Base-by-base conservation (phyloP, 2,329 filamentous ascomycete species). In the Cordyceps tenuipes region DNA sequence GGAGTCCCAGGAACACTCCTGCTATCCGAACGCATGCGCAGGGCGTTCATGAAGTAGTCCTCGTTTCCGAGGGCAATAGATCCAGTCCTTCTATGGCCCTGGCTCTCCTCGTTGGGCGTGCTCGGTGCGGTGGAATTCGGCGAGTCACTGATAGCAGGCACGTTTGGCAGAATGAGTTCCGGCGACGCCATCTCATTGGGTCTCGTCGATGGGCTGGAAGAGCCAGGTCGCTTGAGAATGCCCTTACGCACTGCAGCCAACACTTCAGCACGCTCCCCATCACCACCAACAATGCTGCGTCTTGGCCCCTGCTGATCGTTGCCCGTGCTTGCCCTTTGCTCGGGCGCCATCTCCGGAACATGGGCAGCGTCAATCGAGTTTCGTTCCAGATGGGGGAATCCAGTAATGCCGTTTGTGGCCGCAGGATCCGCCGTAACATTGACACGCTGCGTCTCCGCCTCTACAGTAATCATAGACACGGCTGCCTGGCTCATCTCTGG, bases 241-340 rank as follows among this genome's bases (percentile, higher is more conserved):
- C 94, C 94, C 76, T 96, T 97, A 69, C 91, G 91, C 52, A 97
- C 91, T 7, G 91, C 90, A 21, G 92, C 91, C 48, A 97, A 82
- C 17, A 96, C 89, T 70, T 97, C 93, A 1, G 92, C 91, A 64
- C 93, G 86, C 69, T 97, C 94, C 68, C 81, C 88, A 65, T 97
- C 94, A 31, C 91, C 89, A 44, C 92, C 93, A 51, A 96, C 82
- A 67, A 97, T 95, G 75, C 91, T 97, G 78, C 90, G 93, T 64
- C 92, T 84, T 15, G 86, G 78, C 23, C 78, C 77, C 23, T 87
- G 84, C 31, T 36, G 34, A 13, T 87, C 83, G 0, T 82, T 85
- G 9, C 79, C 79, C 3, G 82, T 80, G 64, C 81, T 84, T 31
- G 79, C 79, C 6, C 78, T 65, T 17, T 82, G 79, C 34, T 87